phyloP scores from a whole-genome alignment of 2,329 filamentous ascomycete genomes.

The Calonectria hongkongensis region DNA sequence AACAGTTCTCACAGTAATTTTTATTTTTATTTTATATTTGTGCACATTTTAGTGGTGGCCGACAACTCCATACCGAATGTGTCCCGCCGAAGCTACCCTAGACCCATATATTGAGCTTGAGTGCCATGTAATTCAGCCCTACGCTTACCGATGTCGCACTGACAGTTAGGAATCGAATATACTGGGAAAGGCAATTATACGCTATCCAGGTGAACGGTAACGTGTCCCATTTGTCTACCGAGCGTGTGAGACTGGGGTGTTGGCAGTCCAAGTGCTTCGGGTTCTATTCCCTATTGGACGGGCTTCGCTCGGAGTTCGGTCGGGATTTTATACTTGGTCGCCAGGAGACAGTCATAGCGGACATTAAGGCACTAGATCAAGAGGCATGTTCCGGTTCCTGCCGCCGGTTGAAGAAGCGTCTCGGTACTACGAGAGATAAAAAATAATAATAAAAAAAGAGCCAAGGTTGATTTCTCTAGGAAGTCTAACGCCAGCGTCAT shows the following conservation, averaged over 20 bases:
- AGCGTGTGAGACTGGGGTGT: conserved; percentile 23
- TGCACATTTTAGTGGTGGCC: no score
- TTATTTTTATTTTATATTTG: no score
- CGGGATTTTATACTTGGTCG: conserved; percentile 3
- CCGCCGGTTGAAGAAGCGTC: not conserved
- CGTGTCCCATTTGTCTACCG: not conserved
- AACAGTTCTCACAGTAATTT: no score
- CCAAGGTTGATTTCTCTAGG: conserved; percentile 3
- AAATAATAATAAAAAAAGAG: not conserved
- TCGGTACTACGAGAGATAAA: not conserved
- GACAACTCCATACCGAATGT: no score
- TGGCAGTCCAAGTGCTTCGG: conserved; percentile 13
- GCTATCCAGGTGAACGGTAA: not conserved
- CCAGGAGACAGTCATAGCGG: not conserved
- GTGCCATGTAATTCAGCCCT: not conserved
- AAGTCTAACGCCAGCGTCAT: not conserved
- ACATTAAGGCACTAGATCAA: not conserved
- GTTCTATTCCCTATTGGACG: conserved; percentile 6
- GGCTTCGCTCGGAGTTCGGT: conserved; percentile 18
- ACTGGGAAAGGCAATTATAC: not conserved
- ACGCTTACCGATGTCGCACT: not conserved
- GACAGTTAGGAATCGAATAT: not conserved
- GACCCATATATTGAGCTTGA: not conserved
- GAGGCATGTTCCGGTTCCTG: not conserved
- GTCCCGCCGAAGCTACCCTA: not conserved